Percentiles rank a stretch among this genome's conserved stretches.
phyloP scores from a whole-genome alignment of 1,284 basidiomycete genomes.

The Peniophora sp. region DNA sequence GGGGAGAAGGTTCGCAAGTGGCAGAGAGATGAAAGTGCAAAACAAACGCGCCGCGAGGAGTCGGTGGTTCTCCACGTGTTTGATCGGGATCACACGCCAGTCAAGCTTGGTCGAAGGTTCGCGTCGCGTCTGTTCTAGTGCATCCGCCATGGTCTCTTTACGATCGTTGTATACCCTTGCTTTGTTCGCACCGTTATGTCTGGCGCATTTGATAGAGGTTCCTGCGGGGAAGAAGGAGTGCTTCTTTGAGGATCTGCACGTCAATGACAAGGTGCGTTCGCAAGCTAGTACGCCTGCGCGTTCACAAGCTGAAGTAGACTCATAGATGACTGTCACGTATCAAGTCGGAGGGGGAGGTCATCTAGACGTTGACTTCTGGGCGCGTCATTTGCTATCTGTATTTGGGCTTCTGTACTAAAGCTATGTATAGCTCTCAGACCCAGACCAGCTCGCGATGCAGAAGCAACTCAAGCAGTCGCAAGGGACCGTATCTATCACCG shows the following conservation, averaged over 20 bases:
- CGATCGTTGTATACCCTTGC: slow-evolving; percentile 31
- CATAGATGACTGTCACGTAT: slow-evolving; percentile 97
- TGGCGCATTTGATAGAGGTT: slow-evolving; percentile 65
- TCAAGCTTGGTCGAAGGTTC: not conserved
- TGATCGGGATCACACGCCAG: not conserved
- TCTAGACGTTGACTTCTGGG: slow-evolving; percentile 95
- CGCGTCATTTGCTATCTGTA: slow-evolving; percentile 30
- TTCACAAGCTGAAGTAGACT: not conserved
- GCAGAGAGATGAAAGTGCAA: slow-evolving; percentile 24
- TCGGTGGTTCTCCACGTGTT: slow-evolving; percentile 5
- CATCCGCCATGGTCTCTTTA: slow-evolving; percentile 18
- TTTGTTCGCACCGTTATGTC: slow-evolving; percentile 34
- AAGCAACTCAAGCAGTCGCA: slow-evolving; percentile 86
- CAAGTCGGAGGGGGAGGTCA: slow-evolving; percentile 97
- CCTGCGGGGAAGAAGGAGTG: slow-evolving; percentile 85
- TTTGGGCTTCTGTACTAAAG: not conserved
- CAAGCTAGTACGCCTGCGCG: not conserved
- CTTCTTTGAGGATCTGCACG: slow-evolving; percentile 96
- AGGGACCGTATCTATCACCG: slow-evolving; percentile 84
- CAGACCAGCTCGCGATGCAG: slow-evolving; percentile 58
- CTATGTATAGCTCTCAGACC: slow-evolving; percentile 64
- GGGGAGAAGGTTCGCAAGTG: slow-evolving; percentile 17
- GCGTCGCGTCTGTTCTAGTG: not conserved
- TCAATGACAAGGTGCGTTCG: slow-evolving; percentile 78
- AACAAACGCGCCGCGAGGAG: not conserved